Percentiles rank a stretch among this genome's conserved stretches.
Evolutionary conservation across 1,284 basidiomycete species (phyloP).

Genomic region (Moniliella sp.): DNA sequence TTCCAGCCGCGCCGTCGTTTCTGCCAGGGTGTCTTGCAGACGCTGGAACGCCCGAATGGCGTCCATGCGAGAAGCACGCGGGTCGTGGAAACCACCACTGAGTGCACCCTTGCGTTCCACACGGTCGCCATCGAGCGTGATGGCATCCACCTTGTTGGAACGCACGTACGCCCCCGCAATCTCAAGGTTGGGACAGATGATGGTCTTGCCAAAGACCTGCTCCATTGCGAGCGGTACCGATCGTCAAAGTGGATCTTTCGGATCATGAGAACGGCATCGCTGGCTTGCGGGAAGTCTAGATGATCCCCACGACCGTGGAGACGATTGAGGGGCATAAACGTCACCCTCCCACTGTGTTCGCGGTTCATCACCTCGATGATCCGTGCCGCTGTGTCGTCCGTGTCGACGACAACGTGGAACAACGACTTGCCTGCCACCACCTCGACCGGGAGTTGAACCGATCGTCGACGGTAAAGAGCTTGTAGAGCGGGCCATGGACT

Average conservation of each 20-base stretch:
- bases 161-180: constrained; percentile 85
- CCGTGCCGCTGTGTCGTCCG: constrained; percentile 65
- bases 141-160: constrained; percentile 79
- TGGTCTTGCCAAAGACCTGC: constrained; percentile 94
- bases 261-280: constrained; percentile 55
- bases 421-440: constrained; percentile 50
- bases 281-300: constrained; percentile 44
- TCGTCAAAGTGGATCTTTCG: constrained; percentile 61
- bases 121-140: constrained; percentile 90
- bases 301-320: constrained; percentile 59
- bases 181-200: constrained; percentile 74
- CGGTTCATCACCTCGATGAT: constrained; percentile 73
- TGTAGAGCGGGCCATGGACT: constrained; percentile 80
- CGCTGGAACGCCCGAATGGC: constrained; percentile 39
- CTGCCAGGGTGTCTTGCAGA: constrained; percentile 44
- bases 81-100: constrained; percentile 86
- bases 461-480: constrained; percentile 74
- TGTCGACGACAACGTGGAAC: constrained; percentile 94
- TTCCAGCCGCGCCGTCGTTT: constrained; percentile 33
- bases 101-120: constrained; percentile 86
- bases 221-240: constrained; percentile 61
- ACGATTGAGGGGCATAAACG: constrained; percentile 96
- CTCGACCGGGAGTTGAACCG: constrained; percentile 82
- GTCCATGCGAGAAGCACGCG: constrained; percentile 69
- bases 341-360: constrained; percentile 77